Base-by-base conservation (phyloP, 257 asterid genomes). In the Craterostigma plantagineum region DNA sequence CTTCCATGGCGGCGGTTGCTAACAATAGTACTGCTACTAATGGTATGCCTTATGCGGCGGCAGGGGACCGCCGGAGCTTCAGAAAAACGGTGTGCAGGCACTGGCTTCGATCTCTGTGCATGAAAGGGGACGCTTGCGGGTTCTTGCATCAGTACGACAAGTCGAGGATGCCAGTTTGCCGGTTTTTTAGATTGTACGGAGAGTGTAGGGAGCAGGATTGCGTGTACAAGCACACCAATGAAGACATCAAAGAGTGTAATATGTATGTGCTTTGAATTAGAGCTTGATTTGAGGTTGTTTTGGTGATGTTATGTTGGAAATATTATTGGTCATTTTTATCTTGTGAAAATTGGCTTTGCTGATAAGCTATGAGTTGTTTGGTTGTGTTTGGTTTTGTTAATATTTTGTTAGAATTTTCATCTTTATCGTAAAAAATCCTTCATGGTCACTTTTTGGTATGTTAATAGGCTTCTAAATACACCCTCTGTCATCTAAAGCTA, bases 181-280 rank as follows among this genome's bases (percentile, higher is more conserved):
- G 93, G 35, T 83, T 83, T 49, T 83, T 79, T 39, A 67, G 87
- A 34, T 73, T 71, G 6, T 69, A 75, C 10, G 97, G 94, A 4
- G 94, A 86, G 69, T 86, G 94, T 51, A 72, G 97, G 3, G 93
- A 86, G 67, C 94, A 86, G 69, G 97, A 81, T 55, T 86, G 94
- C 50, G 92, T 81, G 33, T 86, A 78, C 64, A 86, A 86, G 47
- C 94, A 86, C 44, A 81, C 94, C 9, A 86, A 73, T 55, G 94
- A 86, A 58, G 97, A 86, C 69, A 81, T 81, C 61, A 86, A 78
- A 67, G 94, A 86, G 48, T 86, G 97, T 60, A 73, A 78, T 66
- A 81, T 86, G 97, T 81, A 68, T 16, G 96, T 45, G 4, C 15
- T 10, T 35, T 41, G 3, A 11, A 14, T 8, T 12, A 16, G 45